Evolutionary conservation across 352 stramenopile genomes (phyloP).

Genomic region (Phytopythium montanum): DNA sequence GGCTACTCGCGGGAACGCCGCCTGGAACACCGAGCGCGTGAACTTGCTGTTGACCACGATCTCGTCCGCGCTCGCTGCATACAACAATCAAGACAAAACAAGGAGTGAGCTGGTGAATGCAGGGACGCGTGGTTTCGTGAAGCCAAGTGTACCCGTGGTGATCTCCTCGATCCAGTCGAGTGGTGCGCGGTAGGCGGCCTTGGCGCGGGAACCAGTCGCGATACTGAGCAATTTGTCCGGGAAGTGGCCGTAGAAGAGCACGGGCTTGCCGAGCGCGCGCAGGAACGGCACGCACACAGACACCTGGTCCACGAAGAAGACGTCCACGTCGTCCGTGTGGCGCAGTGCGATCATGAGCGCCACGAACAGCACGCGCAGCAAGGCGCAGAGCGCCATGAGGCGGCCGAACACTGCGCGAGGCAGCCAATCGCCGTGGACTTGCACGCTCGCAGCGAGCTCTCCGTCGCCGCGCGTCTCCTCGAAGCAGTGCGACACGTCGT

Average conservation of each 20-base stretch:
- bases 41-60: constrained; percentile 98
- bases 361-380: constrained; percentile 93
- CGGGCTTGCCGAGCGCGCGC: constrained; percentile 64
- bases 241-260: constrained; percentile 99
- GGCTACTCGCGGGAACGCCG: constrained; percentile 82
- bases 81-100: neutral
- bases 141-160: constrained; percentile 78
- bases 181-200: constrained; percentile 86
- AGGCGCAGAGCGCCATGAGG: constrained; percentile 92
- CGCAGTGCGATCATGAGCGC: constrained; percentile 51
- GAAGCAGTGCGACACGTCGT: constrained; percentile 95
- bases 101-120: neutral
- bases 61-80: constrained; percentile 77
- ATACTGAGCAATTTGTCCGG: constrained; percentile 95
- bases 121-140: no score
- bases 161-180: constrained; percentile 94
- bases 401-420: constrained; percentile 86
- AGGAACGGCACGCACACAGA: constrained; percentile 77
- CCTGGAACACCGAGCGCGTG: constrained; percentile 88
- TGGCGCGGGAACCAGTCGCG: constrained; percentile 56
- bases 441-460: constrained; percentile 68
- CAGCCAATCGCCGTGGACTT: constrained; percentile 93
- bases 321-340: constrained; percentile 50
- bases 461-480: constrained; percentile 87
- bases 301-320: constrained; percentile 82